Evolutionary conservation across 2,329 filamentous ascomycete species (phyloP).

Genomic region (Sarocladiaceae sp.): DNA sequence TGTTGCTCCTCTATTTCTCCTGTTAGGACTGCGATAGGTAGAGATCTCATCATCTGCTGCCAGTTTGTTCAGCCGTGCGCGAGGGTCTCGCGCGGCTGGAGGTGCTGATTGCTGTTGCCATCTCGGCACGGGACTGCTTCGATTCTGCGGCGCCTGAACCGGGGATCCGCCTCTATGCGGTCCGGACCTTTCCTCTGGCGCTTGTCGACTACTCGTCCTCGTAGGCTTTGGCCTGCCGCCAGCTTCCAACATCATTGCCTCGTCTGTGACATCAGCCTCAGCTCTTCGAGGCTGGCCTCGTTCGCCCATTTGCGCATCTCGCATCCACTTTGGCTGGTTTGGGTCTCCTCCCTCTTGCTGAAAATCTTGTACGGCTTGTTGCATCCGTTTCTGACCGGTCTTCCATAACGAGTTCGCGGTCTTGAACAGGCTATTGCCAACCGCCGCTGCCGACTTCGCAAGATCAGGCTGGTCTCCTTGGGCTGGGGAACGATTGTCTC

Average conservation of each 20-base stretch:
- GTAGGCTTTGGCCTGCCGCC: constrained; percentile 51
- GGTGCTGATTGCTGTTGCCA: constrained; percentile 51
- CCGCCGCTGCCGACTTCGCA: constrained; percentile 73
- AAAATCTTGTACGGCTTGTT: constrained; percentile 88
- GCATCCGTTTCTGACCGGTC: constrained; percentile 84
- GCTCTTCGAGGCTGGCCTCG: constrained; percentile 10
- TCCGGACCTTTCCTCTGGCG: constrained; percentile 12
- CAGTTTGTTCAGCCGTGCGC: constrained; percentile 64
- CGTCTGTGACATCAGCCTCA: constrained; percentile 52
- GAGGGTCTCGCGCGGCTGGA: constrained; percentile 31
- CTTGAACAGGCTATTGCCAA: constrained; percentile 84
- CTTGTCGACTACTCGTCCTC: constrained; percentile 19
- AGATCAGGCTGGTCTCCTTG: constrained; percentile 53
- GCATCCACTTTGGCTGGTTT: constrained; percentile 93
- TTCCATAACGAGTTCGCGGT: constrained; percentile 96
- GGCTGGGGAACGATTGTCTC: constrained; percentile 53
- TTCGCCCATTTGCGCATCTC: constrained; percentile 53
- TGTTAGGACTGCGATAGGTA: constrained; percentile 81
- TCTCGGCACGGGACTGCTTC: constrained; percentile 45
- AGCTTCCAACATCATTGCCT: constrained; percentile 76
- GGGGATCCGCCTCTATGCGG: constrained; percentile 17
- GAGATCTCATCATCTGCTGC: constrained; percentile 78
- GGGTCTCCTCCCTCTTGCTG: constrained; percentile 63
- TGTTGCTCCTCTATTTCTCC: constrained; percentile 63
- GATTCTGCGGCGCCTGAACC: constrained; percentile 37